Evolutionary conservation across 495 filamentous ascomycete species (phyloP), one percentile per base, ranked within the genome.

Genomic region (Clohesyomyces aquaticus): DNA sequence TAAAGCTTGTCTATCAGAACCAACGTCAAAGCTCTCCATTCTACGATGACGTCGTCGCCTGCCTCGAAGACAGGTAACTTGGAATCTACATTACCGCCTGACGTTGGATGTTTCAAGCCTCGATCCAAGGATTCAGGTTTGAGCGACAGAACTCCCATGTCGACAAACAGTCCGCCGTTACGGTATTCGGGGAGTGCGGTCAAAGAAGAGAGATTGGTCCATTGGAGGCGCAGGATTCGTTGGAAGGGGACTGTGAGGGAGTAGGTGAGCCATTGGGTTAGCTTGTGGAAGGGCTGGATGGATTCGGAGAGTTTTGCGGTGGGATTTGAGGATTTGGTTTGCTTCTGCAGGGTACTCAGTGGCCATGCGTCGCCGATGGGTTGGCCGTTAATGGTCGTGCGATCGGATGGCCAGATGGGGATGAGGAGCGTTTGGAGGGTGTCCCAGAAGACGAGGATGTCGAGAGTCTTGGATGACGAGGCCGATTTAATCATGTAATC

Each of bases 301-400:
- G 82, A 50, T 50, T 50, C 47, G 6, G 47, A 10, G 47, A n/a
- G 22, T n/a, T 4, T 23, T 2, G 22, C 8, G 87, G 71, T 97
- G 97, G 0, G 86, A 81, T 25, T 85, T 81, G 16, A 86, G 82
- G 22, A 87, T 86, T 16, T 88, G 84, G 1, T 83, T 85, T 28
- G 92, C 90, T 81, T 97, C 86, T 42, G 85, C 82, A 42, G 86
- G 87, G 74, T 91, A 96, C 22, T 50, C 16, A 50, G 16, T 0
- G 85, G 88, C 93, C 93, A 98, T 28, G 94, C 93, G 71, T 98
- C 93, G 45, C 93, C 93, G 50, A 98, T 86, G 0, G 91, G 86
- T 26, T 91, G 80, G 2, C 91, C 90, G 71, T 96, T 90, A 66
- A 98, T 88, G 63, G 88, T 85, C 4, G 93, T 96, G 46, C 94